Base-by-base conservation (phyloP, 352 stramenopile genomes). In the Phytopythium mirpurense region DNA sequence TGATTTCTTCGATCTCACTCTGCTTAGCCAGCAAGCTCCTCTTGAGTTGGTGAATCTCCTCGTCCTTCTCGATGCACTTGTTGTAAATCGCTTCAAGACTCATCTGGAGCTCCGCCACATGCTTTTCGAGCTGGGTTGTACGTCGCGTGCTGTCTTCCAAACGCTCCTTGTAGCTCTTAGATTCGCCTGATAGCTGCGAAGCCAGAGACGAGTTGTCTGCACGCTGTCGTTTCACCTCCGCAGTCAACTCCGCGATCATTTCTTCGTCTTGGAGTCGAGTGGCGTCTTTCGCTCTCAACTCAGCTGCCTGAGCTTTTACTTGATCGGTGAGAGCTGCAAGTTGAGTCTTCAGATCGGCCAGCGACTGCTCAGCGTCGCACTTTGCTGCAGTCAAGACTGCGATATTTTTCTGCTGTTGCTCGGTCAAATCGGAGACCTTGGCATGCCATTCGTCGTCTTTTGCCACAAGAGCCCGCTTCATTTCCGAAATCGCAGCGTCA, bases 41-140 rank as follows among this genome's bases (percentile, higher is more conserved):
- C 29, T 82, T 82, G 11, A 86, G 48, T 9, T 77, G 68, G 29
- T 82, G 73, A 4, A 86, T 63, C 2, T 65, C 64, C 23, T 86
- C 72, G 27, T 90, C 79, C 38, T 79, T 88, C 24, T 84, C 68
- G 51, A 65, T 75, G 27, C 54, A 83, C 44, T 70, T 78, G 62
- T 65, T 84, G 52, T 69, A 85, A 5, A 69, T 65, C 26, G 52
- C 51, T 26, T 79, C 59, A 0, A 80, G 43, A n/a, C 67, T 82
- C 14, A 47, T 11, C 41, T 86, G 70, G 7, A 88, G 58, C 23
- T 86, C 72, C 0, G 57, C 47, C 9, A 83, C 53, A 49, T 83
- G 68, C 16, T 69, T 64, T 41, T 86, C 72, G 5, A 86, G 52
- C 12, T 76, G 58, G 19, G 21, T 35, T n/a, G 56, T 66, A 16